phyloP scores from a whole-genome alignment of 2,329 filamentous ascomycete species.

The Clonostachys solani region DNA sequence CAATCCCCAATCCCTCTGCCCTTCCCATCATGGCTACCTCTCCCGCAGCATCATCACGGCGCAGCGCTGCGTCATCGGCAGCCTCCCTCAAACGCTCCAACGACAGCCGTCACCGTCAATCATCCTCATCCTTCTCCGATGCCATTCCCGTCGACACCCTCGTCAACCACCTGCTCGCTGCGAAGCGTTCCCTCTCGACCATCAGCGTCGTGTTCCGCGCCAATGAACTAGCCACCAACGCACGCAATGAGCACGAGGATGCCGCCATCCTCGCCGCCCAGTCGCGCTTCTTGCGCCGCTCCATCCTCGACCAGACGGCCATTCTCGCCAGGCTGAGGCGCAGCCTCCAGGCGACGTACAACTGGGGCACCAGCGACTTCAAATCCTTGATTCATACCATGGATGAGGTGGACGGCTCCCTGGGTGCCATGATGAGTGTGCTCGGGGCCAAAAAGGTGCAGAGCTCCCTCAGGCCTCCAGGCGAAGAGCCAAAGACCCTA shows the following conservation, averaged over 20 bases:
- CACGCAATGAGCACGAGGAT: constrained; percentile 73
- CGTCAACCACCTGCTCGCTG: constrained; percentile 77
- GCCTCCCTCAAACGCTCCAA: constrained; percentile 22
- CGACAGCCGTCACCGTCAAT: constrained; percentile 1
- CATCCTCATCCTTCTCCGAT: constrained; percentile 5
- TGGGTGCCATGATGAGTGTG: constrained; percentile 63
- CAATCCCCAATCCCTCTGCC: not conserved
- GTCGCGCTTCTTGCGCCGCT: constrained; percentile 61
- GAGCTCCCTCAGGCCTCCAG: constrained; percentile 53
- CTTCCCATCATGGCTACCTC: constrained; percentile 26
- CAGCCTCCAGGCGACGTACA: constrained; percentile 50
- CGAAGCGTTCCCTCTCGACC: constrained; percentile 82
- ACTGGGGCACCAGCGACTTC: constrained; percentile 56
- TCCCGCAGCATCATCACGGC: constrained; percentile 24
- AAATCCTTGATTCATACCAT: constrained; percentile 57
- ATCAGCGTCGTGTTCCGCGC: constrained; percentile 80
- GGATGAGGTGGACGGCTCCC: constrained; percentile 60
- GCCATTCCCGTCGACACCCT: constrained; percentile 63
- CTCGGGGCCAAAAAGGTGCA: constrained; percentile 63
- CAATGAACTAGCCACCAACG: constrained; percentile 77
- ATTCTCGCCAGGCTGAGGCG: constrained; percentile 47
- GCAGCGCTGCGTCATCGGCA: constrained; percentile 28
- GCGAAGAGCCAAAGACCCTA: constrained; percentile 57
- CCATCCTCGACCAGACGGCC: constrained; percentile 52
- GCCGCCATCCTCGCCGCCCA: constrained; percentile 69